Evolutionary conservation across 2,329 filamentous ascomycete species (phyloP).

Genomic region (Apiospora arundinis): DNA sequence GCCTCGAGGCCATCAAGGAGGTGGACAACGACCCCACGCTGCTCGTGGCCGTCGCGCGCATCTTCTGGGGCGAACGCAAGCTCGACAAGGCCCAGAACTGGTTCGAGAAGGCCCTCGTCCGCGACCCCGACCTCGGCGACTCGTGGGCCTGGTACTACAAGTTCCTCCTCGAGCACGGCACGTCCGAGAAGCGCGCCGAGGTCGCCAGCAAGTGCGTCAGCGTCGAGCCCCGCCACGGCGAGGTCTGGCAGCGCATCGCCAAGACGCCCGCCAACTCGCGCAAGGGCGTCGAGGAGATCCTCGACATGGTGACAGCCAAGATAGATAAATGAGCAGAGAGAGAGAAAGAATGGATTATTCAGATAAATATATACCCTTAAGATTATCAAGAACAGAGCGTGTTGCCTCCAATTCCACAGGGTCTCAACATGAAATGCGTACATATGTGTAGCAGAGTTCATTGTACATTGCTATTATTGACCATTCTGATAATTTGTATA

Average conservation of each 20-base stretch:
- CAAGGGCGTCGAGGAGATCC: constrained; percentile 77
- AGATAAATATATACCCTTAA: too few relatives aligned
- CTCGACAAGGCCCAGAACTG: constrained; percentile 94
- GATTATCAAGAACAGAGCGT: too few relatives aligned
- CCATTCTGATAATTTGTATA: too few relatives aligned
- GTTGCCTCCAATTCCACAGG: too few relatives aligned
- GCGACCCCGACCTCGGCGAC: constrained; percentile 88
- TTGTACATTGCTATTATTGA: too few relatives aligned
- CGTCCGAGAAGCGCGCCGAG: constrained; percentile 88
- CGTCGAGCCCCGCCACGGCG: constrained; percentile 90
- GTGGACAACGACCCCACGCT: constrained; percentile 90
- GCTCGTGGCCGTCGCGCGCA: constrained; percentile 89
- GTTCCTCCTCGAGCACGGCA: constrained; percentile 91
- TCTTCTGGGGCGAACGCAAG: constrained; percentile 93
- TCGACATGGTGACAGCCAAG: constrained; percentile 86
- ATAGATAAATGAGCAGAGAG: too few relatives aligned
- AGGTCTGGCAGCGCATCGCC: constrained; percentile 84
- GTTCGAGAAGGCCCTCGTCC: constrained; percentile 94
- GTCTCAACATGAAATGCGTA: too few relatives aligned
- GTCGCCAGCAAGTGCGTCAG: constrained; percentile 80
- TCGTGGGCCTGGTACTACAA: constrained; percentile 99
- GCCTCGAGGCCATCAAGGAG: constrained; percentile 94
- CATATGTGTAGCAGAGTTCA: too few relatives aligned
- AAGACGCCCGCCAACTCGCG: constrained; percentile 86
- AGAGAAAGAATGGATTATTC: too few relatives aligned